These are phyloP conservation scores for Zarea fungicola DNA, from an alignment of 2,329 filamentous ascomycete genomes.

Conservation along the genomic window DNA sequence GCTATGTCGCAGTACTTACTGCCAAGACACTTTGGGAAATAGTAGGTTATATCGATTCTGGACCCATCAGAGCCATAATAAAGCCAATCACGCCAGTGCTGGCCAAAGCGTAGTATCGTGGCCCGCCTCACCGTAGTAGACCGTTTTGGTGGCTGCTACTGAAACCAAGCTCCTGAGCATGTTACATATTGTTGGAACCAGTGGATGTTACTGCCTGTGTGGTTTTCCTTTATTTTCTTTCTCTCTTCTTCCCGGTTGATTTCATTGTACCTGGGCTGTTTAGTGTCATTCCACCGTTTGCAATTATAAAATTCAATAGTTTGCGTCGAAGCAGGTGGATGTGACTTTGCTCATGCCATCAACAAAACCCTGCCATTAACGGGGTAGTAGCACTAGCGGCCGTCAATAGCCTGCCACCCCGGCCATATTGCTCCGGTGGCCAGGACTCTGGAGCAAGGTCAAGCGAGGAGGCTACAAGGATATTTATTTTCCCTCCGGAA, in stretches of 20 bases:
- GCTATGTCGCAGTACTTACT: too few species aligned
- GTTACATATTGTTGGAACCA: background rate
- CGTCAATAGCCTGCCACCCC: background rate
- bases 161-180: background rate
- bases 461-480: too few species aligned
- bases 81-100: too few species aligned
- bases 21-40: too few species aligned
- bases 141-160: background rate
- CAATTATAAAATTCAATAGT: conserved; percentile 3
- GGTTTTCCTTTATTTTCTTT: too few species aligned
- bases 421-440: too few species aligned
- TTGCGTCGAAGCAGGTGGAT: background rate
- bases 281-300: background rate
- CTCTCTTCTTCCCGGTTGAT: too few species aligned
- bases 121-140: conserved; percentile 2
- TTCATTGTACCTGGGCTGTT: background rate
- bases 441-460: too few species aligned
- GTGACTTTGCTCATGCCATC: background rate
- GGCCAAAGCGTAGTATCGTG: background rate
- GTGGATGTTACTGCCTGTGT: background rate
- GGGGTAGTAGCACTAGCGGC: background rate
- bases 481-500: too few species aligned
- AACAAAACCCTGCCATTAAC: background rate
- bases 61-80: too few species aligned
- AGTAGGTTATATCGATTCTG: too few species aligned